Percentiles rank a stretch among this genome's conserved stretches.
These are phyloP conservation scores for Sarocladiaceae sp. DNA, from an alignment of 2,329 filamentous ascomycete genomes.

Conservation along the genomic window DNA sequence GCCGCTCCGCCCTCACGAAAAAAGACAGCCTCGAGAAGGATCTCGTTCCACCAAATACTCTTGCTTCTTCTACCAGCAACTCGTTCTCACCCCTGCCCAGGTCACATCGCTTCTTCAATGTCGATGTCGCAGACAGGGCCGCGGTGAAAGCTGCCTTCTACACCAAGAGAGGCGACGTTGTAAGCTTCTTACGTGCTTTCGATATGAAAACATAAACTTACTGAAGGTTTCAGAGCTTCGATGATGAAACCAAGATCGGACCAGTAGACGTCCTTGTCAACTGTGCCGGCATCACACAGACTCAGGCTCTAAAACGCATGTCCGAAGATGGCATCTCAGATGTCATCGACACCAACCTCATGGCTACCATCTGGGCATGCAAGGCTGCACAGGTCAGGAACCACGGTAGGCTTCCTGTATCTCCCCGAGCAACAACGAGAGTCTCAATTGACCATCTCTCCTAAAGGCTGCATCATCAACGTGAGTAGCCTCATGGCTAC, in stretches of 20 bases:
- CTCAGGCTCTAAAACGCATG: conserved; percentile 54
- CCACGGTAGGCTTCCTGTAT: conserved; percentile 20
- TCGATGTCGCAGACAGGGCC: conserved; percentile 24
- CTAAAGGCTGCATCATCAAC: conserved; percentile 67
- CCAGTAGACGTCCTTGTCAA: conserved; percentile 63
- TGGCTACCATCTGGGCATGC: conserved; percentile 57
- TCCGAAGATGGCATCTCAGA: conserved; percentile 42
- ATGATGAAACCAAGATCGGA: conserved; percentile 18
- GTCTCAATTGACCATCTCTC: background rate
- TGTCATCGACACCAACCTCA: conserved; percentile 65
- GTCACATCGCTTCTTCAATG: conserved; percentile 26
- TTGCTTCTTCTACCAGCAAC: background rate
- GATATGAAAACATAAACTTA: too few species aligned
- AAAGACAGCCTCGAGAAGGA: conserved; percentile 30
- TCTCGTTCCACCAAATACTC: conserved; percentile 19
- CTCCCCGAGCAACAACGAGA: background rate
- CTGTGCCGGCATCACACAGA: conserved; percentile 68
- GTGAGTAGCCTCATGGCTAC: conserved; percentile 68
- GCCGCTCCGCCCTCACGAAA: conserved; percentile 45
- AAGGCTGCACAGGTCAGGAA: conserved; percentile 33
- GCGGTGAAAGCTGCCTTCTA: conserved; percentile 26
- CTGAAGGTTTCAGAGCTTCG: conserved; percentile 2
- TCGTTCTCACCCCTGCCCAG: background rate
- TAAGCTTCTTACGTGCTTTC: too few species aligned
- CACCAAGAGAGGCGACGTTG: conserved; percentile 1